Percentiles rank a stretch among this genome's conserved stretches.
These are phyloP conservation scores for Niveomyces coronatus DNA, from an alignment of 2,329 filamentous ascomycete species.

Conservation along the genomic window DNA sequence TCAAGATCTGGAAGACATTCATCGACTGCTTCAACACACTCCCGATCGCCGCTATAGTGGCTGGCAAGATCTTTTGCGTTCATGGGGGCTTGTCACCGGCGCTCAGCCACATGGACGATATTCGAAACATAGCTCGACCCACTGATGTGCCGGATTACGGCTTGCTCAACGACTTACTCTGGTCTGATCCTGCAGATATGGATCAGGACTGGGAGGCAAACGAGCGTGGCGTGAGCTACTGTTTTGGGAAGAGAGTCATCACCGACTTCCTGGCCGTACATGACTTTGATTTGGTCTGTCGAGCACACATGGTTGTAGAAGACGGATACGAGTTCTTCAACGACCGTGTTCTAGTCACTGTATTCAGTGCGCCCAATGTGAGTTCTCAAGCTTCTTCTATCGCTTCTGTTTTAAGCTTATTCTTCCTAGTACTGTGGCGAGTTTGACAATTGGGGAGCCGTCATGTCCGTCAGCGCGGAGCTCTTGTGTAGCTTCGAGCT, in stretches of 20 bases:
- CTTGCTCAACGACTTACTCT: slow-evolving; percentile 85
- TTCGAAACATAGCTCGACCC: slow-evolving; percentile 86
- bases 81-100: slow-evolving; percentile 91
- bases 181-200: slow-evolving; percentile 98
- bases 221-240: slow-evolving; percentile 93
- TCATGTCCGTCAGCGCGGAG: slow-evolving; percentile 94
- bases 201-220: slow-evolving; percentile 97
- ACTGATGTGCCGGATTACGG: slow-evolving; percentile 98
- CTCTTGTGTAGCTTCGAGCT: slow-evolving; percentile 95
- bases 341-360: slow-evolving; percentile 86
- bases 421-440: slow-evolving; percentile 81
- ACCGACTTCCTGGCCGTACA: slow-evolving; percentile 90
- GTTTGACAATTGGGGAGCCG: slow-evolving; percentile 98
- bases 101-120: slow-evolving; percentile 95
- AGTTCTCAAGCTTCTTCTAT: slow-evolving; percentile 30
- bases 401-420: slow-evolving; percentile 15
- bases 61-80: slow-evolving; percentile 95
- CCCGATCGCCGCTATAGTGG: slow-evolving; percentile 92
- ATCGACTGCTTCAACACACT: slow-evolving; percentile 94
- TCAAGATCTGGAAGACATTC: slow-evolving; percentile 98
- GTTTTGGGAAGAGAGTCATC: slow-evolving; percentile 97
- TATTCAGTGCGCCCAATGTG: slow-evolving; percentile 96
- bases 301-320: slow-evolving; percentile 98
- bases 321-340: slow-evolving; percentile 99
- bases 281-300: slow-evolving; percentile 94